Evolutionary conservation across 1,139 yeast genomes (phyloP), one percentile per base, ranked within the genome.

Genomic region (Magnusiomyces ingens): DNA sequence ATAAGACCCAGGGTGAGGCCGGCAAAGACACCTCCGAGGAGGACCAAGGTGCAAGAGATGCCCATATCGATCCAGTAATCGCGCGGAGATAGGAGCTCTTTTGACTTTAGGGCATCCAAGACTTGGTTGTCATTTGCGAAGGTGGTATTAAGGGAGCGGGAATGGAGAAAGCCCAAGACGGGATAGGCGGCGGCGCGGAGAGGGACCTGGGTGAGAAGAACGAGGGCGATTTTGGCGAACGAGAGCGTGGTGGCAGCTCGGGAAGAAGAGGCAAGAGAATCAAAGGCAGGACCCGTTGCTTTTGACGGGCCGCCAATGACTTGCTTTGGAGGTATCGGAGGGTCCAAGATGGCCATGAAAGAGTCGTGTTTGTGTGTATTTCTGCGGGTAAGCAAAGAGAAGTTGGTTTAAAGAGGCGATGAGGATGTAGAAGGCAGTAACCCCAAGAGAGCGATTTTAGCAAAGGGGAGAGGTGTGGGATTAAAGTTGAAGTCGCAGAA

Each of bases 11-110:
- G 76, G 22, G 99, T 93, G 52, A 93, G 75, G 8, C 98, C 99
- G 1, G 99, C 98, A 74, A 93, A 93, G 13, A 90, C 86, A 59
- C 99, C 99, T 51, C 99, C 99, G 2, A 90, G 77, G 45, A 93
- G 67, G 1, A 93, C 98, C 40, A 93, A 76, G 26, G 77, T 62
- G 2, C 78, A 79, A 0, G 96, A 85, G 2, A 86, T 73, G 42
- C 77, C 58, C 63, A 84, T 68, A 63, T 83, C 79, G 53, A 76
- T 58, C 71, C 80, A 81, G 61, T 81, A 81, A 57, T 78, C 67
- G 12, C 64, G 38, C 12, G 50, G 15, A 15, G 53, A 52, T 17
- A 17, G 35, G 17, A 15, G 15, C 5, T 12, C 12, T 1, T 19
- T 42, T 26, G 26, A 15, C 15, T 17, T 37, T 4, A 37, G 5